Evolutionary conservation across 2,329 filamentous ascomycete genomes (phyloP), one percentile per base, ranked within the genome.

Genomic region (Chaetomium globosum): DNA sequence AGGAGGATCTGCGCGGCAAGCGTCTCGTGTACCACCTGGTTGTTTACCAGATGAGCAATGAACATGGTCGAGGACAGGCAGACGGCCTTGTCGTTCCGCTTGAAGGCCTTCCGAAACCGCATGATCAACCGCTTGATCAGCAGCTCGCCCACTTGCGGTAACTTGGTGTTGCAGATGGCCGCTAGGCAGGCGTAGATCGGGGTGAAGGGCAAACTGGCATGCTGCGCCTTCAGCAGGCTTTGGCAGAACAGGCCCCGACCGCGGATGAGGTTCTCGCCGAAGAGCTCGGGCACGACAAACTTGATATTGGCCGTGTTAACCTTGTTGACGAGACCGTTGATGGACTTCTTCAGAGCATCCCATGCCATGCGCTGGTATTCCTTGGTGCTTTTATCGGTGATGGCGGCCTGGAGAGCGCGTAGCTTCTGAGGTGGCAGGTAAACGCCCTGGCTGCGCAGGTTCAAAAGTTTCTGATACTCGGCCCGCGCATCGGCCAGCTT

Each of bases 361-460:
- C 95, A 99, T 9, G 93, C 93, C 92, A 99, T 96, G 73, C 95
- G 91, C 84, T 98, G 95, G 76, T 97, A 98, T 80, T 98, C 95
- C 78, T 97, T 96, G 78, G 89, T 96, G 62, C 86, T 89, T 82
- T 96, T 97, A 80, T 99, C 95, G 68, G 93, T 97, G 77, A 99
- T 97, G 79, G 97, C 93, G 61, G 93, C 92, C 80, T 99, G 95
- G 67, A 99, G 85, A 48, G 94, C 94, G 72, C 93, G 88, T 74
- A 99, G 82, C 71, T 92, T 86, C 60, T 94, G 94, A 0, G 95
- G 95, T 23, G 95, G 95, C 67, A 99, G 96, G 76, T 99, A 99
- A 28, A 93, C 96, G 71, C 95, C 95, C 69, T 95, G 95, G 56
- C 93, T 97, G 71, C 95, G 90, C 87, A 96, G 94, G 70, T 86